Evolutionary conservation across 2,329 filamentous ascomycete species (phyloP), one percentile per base, ranked within the genome.

Genomic region (Tolypocladium tundrense): DNA sequence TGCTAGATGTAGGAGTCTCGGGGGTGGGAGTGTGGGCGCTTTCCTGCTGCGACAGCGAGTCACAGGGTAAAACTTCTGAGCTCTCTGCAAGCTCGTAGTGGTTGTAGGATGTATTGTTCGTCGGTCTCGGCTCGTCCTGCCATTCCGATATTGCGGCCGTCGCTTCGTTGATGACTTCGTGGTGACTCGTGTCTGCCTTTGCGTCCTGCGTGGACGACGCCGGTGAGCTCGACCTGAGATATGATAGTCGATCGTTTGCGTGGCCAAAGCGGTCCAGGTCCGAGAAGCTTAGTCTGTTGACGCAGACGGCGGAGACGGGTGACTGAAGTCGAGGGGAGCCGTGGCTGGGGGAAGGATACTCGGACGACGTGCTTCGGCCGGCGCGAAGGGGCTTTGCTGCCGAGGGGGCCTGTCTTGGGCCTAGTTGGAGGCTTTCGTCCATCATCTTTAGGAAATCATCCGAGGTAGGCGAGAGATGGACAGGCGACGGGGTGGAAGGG

Each of bases 341-440:
- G n/a, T 63, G 57, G 1, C 62, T 62, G 2, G 64, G 58, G 13
- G 66, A 65, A 16, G 65, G 67, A 43, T 72, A 72, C 1, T 66
- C 65, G 13, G 70, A 72, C n/a, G 70, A 72, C 4, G 62, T 58
- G 54, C 65, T 70, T n/a, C 68, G 65, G 39, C 57, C 21, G 35
- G 52, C 3, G 21, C 57, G 59, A 24, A 27, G 50, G 11, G 39
- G 33, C 35, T 39, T 54, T 21, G 57, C 53, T 42, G 51, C n/a
- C 40, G 33, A 35, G 19, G 56, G 41, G 9, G 48, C 16, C 14
- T 14, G 52, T 41, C 9, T 33, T 21, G 35, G 31, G 27, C 55
- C 57, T 21, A 62, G 50, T 41, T 53, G 56, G 10, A 66, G 52
- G 8, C 57, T 60, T 10, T 62, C 60, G 11, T 62, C 58, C 42